Percentiles rank a stretch among this genome's conserved stretches.
Conservation (phyloP, 306 rosid species). For the Cajanus cajan region DNA sequence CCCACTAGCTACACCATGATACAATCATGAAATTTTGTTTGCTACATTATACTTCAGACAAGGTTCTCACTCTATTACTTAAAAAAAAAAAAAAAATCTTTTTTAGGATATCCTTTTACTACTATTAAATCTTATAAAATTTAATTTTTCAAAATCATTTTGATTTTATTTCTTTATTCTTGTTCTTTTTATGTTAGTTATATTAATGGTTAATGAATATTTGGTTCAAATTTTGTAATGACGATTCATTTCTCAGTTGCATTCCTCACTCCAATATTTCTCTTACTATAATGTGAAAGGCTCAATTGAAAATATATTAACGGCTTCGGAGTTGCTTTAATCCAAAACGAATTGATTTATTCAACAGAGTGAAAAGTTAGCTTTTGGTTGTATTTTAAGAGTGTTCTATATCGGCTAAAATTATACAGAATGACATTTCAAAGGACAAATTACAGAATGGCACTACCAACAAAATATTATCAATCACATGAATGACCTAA, state of each 20-base stretch:
- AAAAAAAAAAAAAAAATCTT: no score
- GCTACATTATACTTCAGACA: neutral
- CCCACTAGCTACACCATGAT: neutral
- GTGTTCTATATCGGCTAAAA: neutral
- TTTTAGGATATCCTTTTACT: neutral
- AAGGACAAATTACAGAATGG: neutral
- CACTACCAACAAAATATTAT: neutral
- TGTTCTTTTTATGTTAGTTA: neutral
- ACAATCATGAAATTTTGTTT: neutral
- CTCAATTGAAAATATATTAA: neutral
- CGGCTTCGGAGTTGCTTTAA: neutral
- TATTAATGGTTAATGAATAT: neutral
- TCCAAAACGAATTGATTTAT: no score
- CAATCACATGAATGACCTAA: no score
- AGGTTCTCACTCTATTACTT: no score
- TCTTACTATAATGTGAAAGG: neutral
- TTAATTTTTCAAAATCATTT: neutral
- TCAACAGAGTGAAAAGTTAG: neutral
- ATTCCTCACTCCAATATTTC: neutral
- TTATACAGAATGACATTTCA: no score
- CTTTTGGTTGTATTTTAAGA: neutral
- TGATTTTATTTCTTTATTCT: neutral
- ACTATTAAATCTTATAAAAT: neutral
- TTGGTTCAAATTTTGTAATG: neutral
- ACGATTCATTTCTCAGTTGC: neutral